These are phyloP conservation scores for Nelumbo lutea DNA, from an alignment of 164 flowering plant species.

Conservation along the genomic window DNA sequence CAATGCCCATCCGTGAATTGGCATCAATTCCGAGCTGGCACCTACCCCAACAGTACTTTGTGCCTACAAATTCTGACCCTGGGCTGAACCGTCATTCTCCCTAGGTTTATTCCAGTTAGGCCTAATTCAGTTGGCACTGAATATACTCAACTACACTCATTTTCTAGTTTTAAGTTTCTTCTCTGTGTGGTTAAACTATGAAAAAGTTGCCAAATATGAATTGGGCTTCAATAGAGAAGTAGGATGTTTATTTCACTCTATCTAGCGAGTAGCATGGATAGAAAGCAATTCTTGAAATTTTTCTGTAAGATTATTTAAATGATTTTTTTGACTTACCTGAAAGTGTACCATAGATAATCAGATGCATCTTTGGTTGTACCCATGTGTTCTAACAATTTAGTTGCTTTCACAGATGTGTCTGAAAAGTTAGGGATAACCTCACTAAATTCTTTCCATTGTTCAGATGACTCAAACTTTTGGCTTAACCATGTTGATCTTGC, in stretches of 20 bases:
- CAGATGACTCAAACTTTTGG: conserved; percentile 13
- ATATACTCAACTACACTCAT: too few species aligned
- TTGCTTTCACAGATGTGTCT: conserved; percentile 22
- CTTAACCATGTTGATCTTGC: conserved; percentile 26
- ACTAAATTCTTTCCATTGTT: conserved; percentile 31
- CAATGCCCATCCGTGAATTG: too few species aligned
- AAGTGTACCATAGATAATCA: conserved; percentile 75
- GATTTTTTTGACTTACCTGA: conserved; percentile 39
- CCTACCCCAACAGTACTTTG: too few species aligned
- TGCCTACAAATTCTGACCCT: too few species aligned
- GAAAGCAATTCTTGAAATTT: background rate
- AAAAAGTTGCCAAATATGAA: too few species aligned
- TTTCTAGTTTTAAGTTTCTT: too few species aligned
- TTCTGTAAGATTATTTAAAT: background rate
- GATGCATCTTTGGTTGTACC: conserved; percentile 43
- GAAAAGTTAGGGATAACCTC: conserved; percentile 33
- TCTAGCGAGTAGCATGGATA: too few species aligned
- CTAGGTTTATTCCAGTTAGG: too few species aligned
- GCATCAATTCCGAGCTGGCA: too few species aligned
- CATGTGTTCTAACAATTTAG: conserved; percentile 40
- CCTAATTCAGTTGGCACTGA: too few species aligned
- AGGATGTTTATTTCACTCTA: background rate
- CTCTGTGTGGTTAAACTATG: too few species aligned
- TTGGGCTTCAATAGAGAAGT: background rate
- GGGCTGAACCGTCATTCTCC: too few species aligned